A percentile compares a stretch with the other conserved stretches of the same genome.
Evolutionary conservation across 306 rosid species (phyloP).

Genomic region (Erythrophleum fordii): DNA sequence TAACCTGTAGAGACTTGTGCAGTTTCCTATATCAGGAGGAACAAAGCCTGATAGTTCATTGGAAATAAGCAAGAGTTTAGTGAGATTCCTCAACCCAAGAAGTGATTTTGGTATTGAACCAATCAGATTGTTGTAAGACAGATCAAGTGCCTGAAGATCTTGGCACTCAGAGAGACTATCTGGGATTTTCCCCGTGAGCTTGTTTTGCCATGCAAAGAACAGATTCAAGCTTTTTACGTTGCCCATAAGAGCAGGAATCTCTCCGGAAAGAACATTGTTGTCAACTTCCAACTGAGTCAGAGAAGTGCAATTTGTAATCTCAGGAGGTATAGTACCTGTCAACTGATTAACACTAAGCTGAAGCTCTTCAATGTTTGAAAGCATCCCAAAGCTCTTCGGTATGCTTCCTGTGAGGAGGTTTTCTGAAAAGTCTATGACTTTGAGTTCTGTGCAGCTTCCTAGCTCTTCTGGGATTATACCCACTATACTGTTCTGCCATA

Average conservation of each 20-base stretch:
- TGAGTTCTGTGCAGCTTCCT: slow-evolving; percentile 69
- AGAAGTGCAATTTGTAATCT: slow-evolving; percentile 70
- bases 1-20: slow-evolving; percentile 73
- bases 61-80: slow-evolving; percentile 74
- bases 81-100: slow-evolving; percentile 68
- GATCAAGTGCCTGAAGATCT: slow-evolving; percentile 77
- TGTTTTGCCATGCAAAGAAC: slow-evolving; percentile 87
- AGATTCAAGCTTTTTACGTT: slow-evolving; percentile 70
- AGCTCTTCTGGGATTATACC: slow-evolving; percentile 82
- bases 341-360: slow-evolving; percentile 84
- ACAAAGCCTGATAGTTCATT: slow-evolving; percentile 84
- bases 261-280: slow-evolving; percentile 78
- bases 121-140: slow-evolving; percentile 70
- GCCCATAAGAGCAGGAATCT: slow-evolving; percentile 74
- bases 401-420: slow-evolving; percentile 79
- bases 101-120: slow-evolving; percentile 74
- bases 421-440: slow-evolving; percentile 76
- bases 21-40: slow-evolving; percentile 87
- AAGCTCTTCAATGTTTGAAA: slow-evolving; percentile 70
- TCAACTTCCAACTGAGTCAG: slow-evolving; percentile 77
- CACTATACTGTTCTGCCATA: slow-evolving; percentile 84
- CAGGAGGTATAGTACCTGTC: slow-evolving; percentile 75
- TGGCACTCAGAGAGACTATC: slow-evolving; percentile 68
- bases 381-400: slow-evolving; percentile 71
- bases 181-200: slow-evolving; percentile 81